Conservation (phyloP, 2,329 filamentous ascomycete species). For the Colletotrichum salicis region DNA sequence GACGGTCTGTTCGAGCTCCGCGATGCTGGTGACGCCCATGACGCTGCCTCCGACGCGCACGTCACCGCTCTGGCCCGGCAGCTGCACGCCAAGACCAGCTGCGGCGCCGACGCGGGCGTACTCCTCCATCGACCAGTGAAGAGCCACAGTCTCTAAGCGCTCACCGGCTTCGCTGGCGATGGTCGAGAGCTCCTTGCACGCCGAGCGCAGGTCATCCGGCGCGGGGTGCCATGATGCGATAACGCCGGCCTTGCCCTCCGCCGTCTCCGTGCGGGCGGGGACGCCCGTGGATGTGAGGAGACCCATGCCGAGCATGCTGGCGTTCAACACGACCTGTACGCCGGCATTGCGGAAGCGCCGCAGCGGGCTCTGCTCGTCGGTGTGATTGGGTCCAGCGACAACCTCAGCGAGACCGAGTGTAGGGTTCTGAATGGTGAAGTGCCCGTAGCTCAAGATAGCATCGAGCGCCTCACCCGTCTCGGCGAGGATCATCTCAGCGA, state of each 20-base stretch:
- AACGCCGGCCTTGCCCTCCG: conserved; percentile 70
- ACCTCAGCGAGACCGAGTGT: conserved; percentile 76
- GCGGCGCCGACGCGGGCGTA: conserved; percentile 64
- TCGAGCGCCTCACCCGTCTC: conserved; percentile 28
- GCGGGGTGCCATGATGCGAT: conserved; percentile 90
- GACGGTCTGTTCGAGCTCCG: conserved; percentile 72
- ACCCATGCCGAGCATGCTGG: conserved; percentile 92
- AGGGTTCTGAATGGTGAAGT: conserved; percentile 33
- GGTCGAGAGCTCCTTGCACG: conserved; percentile 70
- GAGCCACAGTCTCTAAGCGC: conserved; percentile 82
- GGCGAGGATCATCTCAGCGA: conserved; percentile 56
- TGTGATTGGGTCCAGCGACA: conserved; percentile 90
- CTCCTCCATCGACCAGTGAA: conserved; percentile 79
- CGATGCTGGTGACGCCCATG: conserved; percentile 72
- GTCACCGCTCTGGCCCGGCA: not conserved
- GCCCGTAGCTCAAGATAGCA: conserved; percentile 27
- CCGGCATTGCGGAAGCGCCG: conserved; percentile 74
- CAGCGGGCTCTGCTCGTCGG: conserved; percentile 83
- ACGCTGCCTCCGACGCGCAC: conserved; percentile 66
- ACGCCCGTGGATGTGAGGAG: conserved; percentile 82
- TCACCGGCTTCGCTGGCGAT: conserved; percentile 74
- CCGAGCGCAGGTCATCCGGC: conserved; percentile 73
- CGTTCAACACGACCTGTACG: conserved; percentile 87
- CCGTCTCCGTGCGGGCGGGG: conserved; percentile 12
- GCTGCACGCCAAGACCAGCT: conserved; percentile 48